phyloP scores from a whole-genome alignment of 352 stramenopile genomes.

The Pythium dissimile region DNA sequence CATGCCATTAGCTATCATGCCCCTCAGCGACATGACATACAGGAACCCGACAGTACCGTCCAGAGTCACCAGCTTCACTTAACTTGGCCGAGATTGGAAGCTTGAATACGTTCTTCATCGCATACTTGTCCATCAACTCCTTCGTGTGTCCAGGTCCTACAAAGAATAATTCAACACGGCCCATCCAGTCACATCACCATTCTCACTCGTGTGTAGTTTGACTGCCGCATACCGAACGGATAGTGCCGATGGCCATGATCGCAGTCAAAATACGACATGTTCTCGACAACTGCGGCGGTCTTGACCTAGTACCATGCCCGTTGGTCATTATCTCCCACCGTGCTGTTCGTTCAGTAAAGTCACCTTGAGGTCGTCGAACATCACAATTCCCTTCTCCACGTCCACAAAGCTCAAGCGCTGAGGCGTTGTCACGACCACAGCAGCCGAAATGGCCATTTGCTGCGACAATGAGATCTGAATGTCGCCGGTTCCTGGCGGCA shows the following conservation, averaged over 20 bases:
- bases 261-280: conserved; percentile 98
- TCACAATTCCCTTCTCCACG: conserved; percentile 97
- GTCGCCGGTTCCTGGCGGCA: conserved; percentile 99
- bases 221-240: conserved; percentile 75
- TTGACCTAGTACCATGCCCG: conserved; percentile 92
- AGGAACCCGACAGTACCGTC: conserved; percentile 11
- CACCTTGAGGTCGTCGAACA: conserved; percentile 97
- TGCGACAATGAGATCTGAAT: conserved; percentile 99
- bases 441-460: conserved; percentile 95
- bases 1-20: too few relatives aligned
- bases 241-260: conserved; percentile 83
- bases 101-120: conserved; percentile 84
- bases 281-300: conserved; percentile 97
- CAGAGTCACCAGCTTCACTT: conserved; percentile 68
- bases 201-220: too few relatives aligned
- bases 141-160: conserved; percentile 68
- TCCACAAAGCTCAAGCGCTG: conserved; percentile 98
- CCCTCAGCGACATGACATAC: too few relatives aligned
- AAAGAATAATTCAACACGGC: neutral
- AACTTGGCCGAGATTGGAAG: conserved; percentile 76
- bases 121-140: conserved; percentile 75
- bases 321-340: too few relatives aligned
- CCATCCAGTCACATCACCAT: too few relatives aligned
- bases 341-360: too few relatives aligned
- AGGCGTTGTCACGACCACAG: conserved; percentile 99